A percentile compares a stretch with the other conserved stretches of the same genome.
These are phyloP conservation scores for Vanderwaltozyma yarrowii DNA, from an alignment of 805 yeast genomes.

Conservation along the genomic window DNA sequence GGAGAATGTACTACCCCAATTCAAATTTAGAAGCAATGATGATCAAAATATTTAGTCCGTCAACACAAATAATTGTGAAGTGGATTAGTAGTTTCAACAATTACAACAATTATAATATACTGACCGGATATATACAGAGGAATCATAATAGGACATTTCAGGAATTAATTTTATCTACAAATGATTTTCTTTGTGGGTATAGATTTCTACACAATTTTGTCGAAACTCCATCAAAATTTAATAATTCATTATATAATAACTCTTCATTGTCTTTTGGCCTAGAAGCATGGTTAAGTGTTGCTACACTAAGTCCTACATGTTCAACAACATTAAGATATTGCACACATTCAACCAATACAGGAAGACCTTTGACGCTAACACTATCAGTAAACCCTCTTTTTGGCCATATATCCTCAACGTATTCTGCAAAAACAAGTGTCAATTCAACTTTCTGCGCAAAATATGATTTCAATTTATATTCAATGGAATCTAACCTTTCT, in stretches of 20 bases:
- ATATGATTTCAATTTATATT: constrained; percentile 83
- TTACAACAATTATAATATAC: constrained; percentile 32
- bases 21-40: constrained; percentile 81
- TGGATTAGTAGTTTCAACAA: constrained; percentile 62
- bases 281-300: constrained; percentile 81
- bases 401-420: constrained; percentile 83
- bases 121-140: constrained; percentile 64
- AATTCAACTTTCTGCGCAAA: constrained; percentile 70
- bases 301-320: constrained; percentile 79
- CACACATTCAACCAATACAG: constrained; percentile 75
- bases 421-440: constrained; percentile 70
- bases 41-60: constrained; percentile 48
- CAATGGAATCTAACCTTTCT: constrained; percentile 78
- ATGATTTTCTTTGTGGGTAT: constrained; percentile 74
- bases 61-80: constrained; percentile 58
- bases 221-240: constrained; percentile 30
- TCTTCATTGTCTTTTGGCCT: constrained; percentile 69
- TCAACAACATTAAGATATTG: constrained; percentile 79
- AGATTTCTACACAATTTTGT: constrained; percentile 62
- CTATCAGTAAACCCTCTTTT: constrained; percentile 78
- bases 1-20: constrained; percentile 82
- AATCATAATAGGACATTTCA: constrained; percentile 52
- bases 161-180: constrained; percentile 73
- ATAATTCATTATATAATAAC: constrained; percentile 40
- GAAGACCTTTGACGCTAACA: constrained; percentile 83